Base-by-base conservation (phyloP, 2,329 filamentous ascomycete species). In the Aureobasidium leucospermi region DNA sequence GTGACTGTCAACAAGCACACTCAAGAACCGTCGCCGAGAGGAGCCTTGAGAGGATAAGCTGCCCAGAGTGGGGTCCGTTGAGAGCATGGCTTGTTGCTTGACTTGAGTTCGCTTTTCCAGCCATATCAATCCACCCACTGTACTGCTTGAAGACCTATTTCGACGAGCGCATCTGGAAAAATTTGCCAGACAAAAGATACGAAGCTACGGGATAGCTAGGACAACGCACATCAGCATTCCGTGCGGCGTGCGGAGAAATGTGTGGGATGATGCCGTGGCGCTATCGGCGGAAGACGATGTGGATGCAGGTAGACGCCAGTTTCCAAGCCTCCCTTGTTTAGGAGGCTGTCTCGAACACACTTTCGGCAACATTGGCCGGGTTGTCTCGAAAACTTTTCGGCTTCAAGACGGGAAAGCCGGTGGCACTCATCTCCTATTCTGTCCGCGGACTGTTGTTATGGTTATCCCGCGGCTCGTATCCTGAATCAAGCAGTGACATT, bases 191-290 rank as follows among this genome's bases (percentile, higher is more conserved):
- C 34, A 16, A 19, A 52, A 52, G 48, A 52, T 41, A 52, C 48
- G 34, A 16, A n/a, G 6, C n/a, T 51, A 28, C 32, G 10, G 2
- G n/a, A 19, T 16, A 3, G 46, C 31, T n/a, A 36, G 13, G 48
- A 52, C 48, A 52, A 19, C 48, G 48, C 48, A 52, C 10, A 16
- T 4, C 31, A 52, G 48, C 48, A 52, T 52, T 52, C 36, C 48
- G 36, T 6, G 19, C 36, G 48, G 36, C 48, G 48, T 52, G 48
- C 48, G 48, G 48, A 52, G 48, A 52, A 28, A 52, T 51, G 48
- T 41, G 23, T 31, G 48, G 15, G 36, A 52, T 52, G 48, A 52
- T 52, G 48, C 34, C 48, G 48, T 52, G 48, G 48, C 48, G 48
- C 48, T 41, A 16, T 41, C 34, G 34, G 34, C 4, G 36, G 19